Evolutionary conservation across 2,329 filamentous ascomycete species (phyloP), one percentile per base, ranked within the genome.

Genomic region (Clarireedia paspali): DNA sequence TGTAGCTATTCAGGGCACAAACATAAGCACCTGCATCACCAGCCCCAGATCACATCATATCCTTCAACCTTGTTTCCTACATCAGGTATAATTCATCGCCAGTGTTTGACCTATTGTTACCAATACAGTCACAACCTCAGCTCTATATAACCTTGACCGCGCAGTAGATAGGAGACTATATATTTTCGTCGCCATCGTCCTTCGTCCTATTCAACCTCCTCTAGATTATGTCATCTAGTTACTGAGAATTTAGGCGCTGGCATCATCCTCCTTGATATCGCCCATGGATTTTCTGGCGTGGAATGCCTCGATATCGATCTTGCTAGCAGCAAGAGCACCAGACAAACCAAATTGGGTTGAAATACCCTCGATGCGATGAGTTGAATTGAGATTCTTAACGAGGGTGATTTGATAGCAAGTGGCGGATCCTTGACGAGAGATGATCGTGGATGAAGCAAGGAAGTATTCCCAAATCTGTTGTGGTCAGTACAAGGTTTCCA

Each of bases 301-400:
- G 36, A 49, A 54, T 44, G 61, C 59, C 46, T 64, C 64, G 39
- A 59, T 52, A 48, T 58, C 55, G 20, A 56, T 60, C 53, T 68
- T 67, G 57, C 63, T 63, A 48, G 65, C 61, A 55, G 58, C 73
- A 44, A 88, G 76, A 58, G 87, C 86, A 57, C 79, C 85, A 47
- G 74, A 71, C 40, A 91, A 77, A 46, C 76, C 80, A 67, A 79
- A 87, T 64, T 89, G 86, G 44, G 73, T 80, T n/a, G 75, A 66
- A 61, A 90, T 79, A 47, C 87, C 87, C 68, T 90, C 85, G 60
- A 89, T 72, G 66, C 88, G 84, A 74, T 91, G 87, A 23, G 84
- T 89, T 27, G 85, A 87, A 76, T 91, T 91, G 73, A 91, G 81
- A 72, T 91, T 91, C 81, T 91, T 91, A 70, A 90, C 85, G 55